Evolutionary conservation across 2,329 filamentous ascomycete genomes (phyloP), one percentile per base, ranked within the genome.

Genomic region (Neonectria faginata): DNA sequence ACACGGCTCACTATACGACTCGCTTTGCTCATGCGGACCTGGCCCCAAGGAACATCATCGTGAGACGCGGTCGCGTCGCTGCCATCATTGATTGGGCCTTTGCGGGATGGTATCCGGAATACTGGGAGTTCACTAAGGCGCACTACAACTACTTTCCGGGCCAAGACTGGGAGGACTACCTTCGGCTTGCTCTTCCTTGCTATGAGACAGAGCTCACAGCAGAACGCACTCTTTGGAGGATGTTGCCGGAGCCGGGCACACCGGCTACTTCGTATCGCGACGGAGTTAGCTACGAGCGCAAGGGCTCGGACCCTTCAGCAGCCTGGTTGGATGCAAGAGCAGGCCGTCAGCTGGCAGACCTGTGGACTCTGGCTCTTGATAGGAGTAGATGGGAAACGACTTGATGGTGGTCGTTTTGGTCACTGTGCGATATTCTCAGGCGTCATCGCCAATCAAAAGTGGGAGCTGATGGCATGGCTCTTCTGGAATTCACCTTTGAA

Each of bases 61-160:
- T 77, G 5, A 64, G 62, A 5, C 29, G 58, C 8, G 71, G 72
- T 10, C 73, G 67, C 18, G 63, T 77, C 6, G 69, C 62, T 48
- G 74, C 72, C 4, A 71, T 76, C n/a, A 69, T 78, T 44, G 75
- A 78, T 54, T 78, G 74, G 74, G 75, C 41, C 5, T 75, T 74
- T 67, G 63, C 79, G 3, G 79, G 79, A 58, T 78, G 76, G 73
- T 77, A 77, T 62, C 76, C 75, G 1, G 75, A 77, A 56, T 76
- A 77, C 62, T 78, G 73, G 75, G 75, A 77, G 60, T 75, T 71
- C 16, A 74, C 71, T 12, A 76, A 71, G 68, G 71, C 70, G 48
- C 69, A 76, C 63, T 77, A 71, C 36, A 66, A 68, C 61, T 67
- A 27, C 36, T 62, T 67, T 20, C 50, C 41, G 2, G 31, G 11